Conservation (phyloP, 495 filamentous ascomycete genomes). For the Daldinia concentrica region DNA sequence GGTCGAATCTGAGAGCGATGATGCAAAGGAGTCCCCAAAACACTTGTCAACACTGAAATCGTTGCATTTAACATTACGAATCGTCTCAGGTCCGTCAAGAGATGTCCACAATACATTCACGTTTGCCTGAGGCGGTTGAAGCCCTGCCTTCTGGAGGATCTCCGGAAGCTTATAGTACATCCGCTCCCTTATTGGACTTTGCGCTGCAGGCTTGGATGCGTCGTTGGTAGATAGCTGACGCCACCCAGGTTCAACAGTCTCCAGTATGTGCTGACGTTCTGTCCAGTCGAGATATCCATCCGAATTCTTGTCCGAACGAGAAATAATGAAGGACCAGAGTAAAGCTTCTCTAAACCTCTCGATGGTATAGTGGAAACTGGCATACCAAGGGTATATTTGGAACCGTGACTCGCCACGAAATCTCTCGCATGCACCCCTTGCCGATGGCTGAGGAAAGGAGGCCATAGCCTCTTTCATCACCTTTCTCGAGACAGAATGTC, state of each 20-base stretch:
- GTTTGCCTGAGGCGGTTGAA: constrained; percentile 53
- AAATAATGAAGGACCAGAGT: constrained; percentile 56
- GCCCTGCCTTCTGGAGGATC: constrained; percentile 48
- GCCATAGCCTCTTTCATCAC: constrained; percentile 53
- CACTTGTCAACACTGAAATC: constrained; percentile 54
- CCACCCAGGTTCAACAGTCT: constrained; percentile 49
- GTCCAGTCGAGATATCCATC: constrained; percentile 53
- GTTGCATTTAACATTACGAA: constrained; percentile 51
- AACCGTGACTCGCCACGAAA: constrained; percentile 55
- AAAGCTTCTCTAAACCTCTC: constrained; percentile 55
- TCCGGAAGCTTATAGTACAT: constrained; percentile 51
- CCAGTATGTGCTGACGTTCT: constrained; percentile 49
- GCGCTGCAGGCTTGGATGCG: constrained; percentile 40
- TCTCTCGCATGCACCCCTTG: constrained; percentile 51
- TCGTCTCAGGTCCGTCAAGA: constrained; percentile 52
- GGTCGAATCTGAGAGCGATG: constrained; percentile 45
- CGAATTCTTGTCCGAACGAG: constrained; percentile 49
- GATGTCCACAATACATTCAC: constrained; percentile 55
- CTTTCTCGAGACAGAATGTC: constrained; percentile 51
- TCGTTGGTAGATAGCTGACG: constrained; percentile 35
- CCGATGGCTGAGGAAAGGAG: constrained; percentile 52
- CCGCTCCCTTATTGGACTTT: constrained; percentile 43
- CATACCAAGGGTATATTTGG: constrained; percentile 57
- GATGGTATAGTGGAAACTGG: constrained; percentile 56
- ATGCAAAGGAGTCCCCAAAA: constrained; percentile 53